Evolutionary conservation across 2,329 filamentous ascomycete species (phyloP), one percentile per base, ranked within the genome.

Genomic region (Fusarium nisikadoi): DNA sequence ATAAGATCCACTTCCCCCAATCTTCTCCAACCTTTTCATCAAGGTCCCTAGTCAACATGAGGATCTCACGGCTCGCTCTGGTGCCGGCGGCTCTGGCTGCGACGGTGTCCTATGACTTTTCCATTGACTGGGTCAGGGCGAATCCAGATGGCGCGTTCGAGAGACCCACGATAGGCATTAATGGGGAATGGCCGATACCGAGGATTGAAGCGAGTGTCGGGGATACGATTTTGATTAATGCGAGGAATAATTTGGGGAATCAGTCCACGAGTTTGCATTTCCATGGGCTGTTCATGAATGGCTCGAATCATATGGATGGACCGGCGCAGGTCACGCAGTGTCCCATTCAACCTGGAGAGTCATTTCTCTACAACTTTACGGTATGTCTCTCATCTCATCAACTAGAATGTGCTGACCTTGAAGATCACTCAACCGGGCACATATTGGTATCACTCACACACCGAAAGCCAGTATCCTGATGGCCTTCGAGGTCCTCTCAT

Each of bases 391-490:
- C 23, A 12, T 19, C 16, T 49, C 8, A 52, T 45, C 6, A 1
- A 3, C 27, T 4, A 45, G 4, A 3, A n/a, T 25, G 5, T 31
- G 31, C 66, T 62, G 19, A 57, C 20, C 8, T 25, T 8, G 0
- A 17, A 86, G 91, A 81, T 87, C 43, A 79, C 89, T 56, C 91
- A 93, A 83, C 86, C 90, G 0, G 92, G 92, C 35, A 93, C 92
- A 1, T 94, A 93, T 80, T 94, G 92, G 93, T 94, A 94, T 71
- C 92, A 94, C 77, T 92, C 90, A 5, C 92, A 94, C 76, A 85
- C 86, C 14, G 84, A 86, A 65, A 89, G 87, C 25, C 91, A 93
- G 77, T 94, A 93, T 68, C 91, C 91, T 0, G 92, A 94, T 77
- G 92, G 92, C 8, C 84, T 93, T 8, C 85, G 91, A 23, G 90